A percentile compares a stretch with the other conserved stretches of the same genome.
Evolutionary conservation across 805 yeast species (phyloP).

Genomic region (Huiozyma sinensis): DNA sequence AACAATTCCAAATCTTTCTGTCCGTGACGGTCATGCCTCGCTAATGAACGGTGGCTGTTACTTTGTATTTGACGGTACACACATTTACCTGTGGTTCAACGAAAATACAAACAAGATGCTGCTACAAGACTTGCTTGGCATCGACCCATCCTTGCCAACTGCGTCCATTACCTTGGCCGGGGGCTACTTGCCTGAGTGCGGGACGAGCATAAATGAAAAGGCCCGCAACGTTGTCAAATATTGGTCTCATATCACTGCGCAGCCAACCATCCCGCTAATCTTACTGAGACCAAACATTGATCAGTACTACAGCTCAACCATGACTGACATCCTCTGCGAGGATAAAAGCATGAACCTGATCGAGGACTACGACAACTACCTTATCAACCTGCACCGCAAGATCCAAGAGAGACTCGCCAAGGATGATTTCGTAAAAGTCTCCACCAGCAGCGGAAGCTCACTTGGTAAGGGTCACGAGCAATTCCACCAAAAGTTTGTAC

Average conservation of each 20-base stretch:
- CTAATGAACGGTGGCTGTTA: conserved; percentile 64
- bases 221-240: conserved; percentile 52
- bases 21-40: conserved; percentile 25
- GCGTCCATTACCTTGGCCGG: conserved; percentile 19
- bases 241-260: conserved; percentile 26
- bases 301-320: conserved; percentile 18
- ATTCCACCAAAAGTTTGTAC: conserved; percentile 26
- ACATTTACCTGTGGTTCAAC: conserved; percentile 56
- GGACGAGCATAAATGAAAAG: conserved; percentile 58
- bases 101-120: conserved; percentile 55
- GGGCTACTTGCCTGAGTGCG: conserved; percentile 56
- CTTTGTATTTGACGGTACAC: conserved; percentile 58
- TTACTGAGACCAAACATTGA: conserved; percentile 26
- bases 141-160: conserved; percentile 24
- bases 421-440: conserved; percentile 28
- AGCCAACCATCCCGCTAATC: conserved; percentile 17
- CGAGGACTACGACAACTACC: conserved; percentile 53
- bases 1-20: conserved; percentile 42
- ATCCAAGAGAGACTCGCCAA: conserved; percentile 43
- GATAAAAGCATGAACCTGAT: conserved; percentile 50
- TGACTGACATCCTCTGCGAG: conserved; percentile 58
- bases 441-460: conserved; percentile 4
- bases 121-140: conserved; percentile 66
- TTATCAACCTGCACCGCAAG: conserved; percentile 56
- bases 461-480: conserved; percentile 16